Evolutionary conservation across 2,329 filamentous ascomycete species (phyloP), one percentile per base, ranked within the genome.

Genomic region (Fusarium verrucosum): DNA sequence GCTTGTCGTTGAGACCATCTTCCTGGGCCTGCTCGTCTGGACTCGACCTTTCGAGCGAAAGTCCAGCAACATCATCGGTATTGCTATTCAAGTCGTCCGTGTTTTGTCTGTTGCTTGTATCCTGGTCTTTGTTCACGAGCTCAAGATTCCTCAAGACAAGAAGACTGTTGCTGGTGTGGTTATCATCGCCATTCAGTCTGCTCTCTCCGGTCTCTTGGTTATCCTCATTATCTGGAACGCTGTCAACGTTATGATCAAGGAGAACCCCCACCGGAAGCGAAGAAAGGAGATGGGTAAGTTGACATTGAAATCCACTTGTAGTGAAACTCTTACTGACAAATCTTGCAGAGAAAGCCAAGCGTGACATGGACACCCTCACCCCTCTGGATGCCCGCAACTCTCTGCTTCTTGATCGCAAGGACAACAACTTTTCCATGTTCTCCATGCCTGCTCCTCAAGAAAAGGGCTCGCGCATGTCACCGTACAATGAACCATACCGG

Each of bases 81-180:
- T 96, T 72, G 82, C 88, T 73, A 97, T 98, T 71, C 92, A 96
- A 77, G 83, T 91, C 33, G 92, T 97, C 17, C 91, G 95, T 38
- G 90, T 97, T 13, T 80, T 97, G 46, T 97, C 94, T 0, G 91
- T 97, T 8, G 84, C 87, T 51, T 97, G 94, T 79, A 92, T 98
- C 70, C 80, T 99, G 66, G 83, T 98, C 47, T 99, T 98, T 71
- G 94, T 98, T 25, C 91, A 98, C 74, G 90, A 98, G 79, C 88
- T 99, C 50, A 92, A 91, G 55, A 89, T 99, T 69, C 85, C 88
- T 7, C 89, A 97, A 77, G 96, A 94, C 10, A 97, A 94, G 10
- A 92, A 97, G 81, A 98, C 95, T 0, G 87, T 98, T 45, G 94
- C 92, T 16, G 95, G 95, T 52, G 87, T 98, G n/a, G 92, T 93